phyloP scores from a whole-genome alignment of 2,329 filamentous ascomycete species.

The Sarocladium kiliense region DNA sequence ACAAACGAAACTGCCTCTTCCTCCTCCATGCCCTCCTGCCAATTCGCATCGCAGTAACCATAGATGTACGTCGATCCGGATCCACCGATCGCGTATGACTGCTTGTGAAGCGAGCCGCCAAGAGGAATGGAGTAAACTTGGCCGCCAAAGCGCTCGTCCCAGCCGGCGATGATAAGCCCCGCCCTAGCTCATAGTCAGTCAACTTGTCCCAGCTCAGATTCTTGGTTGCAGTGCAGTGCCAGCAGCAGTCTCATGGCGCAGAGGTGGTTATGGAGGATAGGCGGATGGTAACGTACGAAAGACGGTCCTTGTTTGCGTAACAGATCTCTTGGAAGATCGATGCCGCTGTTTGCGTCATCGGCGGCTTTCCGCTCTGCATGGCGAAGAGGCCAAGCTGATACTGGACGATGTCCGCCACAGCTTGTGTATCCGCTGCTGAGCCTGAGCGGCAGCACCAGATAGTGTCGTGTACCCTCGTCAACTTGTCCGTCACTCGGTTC shows the following conservation, averaged over 20 bases:
- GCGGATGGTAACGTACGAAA: slow-evolving; percentile 60
- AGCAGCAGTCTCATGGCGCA: too few species aligned
- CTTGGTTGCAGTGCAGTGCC: too few species aligned
- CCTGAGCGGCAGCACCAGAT: slow-evolving; percentile 99
- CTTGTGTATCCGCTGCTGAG: slow-evolving; percentile 95
- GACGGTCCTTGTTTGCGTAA: slow-evolving; percentile 91
- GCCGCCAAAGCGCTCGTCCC: slow-evolving; percentile 89
- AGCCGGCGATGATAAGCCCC: slow-evolving; percentile 97
- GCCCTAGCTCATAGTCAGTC: slow-evolving; percentile 53
- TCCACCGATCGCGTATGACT: slow-evolving; percentile 89
- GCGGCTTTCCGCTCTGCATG: slow-evolving; percentile 81
- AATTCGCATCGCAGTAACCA: slow-evolving; percentile 95
- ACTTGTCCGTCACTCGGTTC: slow-evolving; percentile 98
- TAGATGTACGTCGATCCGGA: slow-evolving; percentile 99
- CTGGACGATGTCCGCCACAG: slow-evolving; percentile 95
- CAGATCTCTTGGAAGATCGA: slow-evolving; percentile 97
- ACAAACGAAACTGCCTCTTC: slow-evolving; percentile 87
- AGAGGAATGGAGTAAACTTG: slow-evolving; percentile 97
- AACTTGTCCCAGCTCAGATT: neutral
- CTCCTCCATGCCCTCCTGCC: slow-evolving; percentile 93
- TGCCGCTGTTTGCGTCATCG: slow-evolving; percentile 91
- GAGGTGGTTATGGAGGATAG: neutral
- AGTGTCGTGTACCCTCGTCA: slow-evolving; percentile 96
- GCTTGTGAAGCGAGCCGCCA: slow-evolving; percentile 95
- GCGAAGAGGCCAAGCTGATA: slow-evolving; percentile 93